Percentiles rank a stretch among this genome's conserved stretches.
Evolutionary conservation across 108 stramenopile species (phyloP).

Genomic region (Nannochloropsis salina): DNA sequence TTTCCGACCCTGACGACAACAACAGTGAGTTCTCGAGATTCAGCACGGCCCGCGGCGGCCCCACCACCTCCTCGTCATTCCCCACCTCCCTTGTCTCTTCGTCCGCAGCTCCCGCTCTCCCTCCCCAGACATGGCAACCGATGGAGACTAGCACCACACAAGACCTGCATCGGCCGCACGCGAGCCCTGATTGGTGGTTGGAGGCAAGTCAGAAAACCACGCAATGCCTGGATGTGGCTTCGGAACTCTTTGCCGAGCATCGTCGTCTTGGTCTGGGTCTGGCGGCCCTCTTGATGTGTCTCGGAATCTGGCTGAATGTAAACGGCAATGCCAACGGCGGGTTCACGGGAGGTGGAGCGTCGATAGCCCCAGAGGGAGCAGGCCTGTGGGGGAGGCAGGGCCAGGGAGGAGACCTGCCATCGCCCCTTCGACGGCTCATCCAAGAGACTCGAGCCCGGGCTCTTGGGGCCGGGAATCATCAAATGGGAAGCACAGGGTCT

Average conservation of each 20-base stretch:
- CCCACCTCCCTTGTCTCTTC: neutral
- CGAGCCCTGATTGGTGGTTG: neutral
- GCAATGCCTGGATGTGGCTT: constrained; percentile 8
- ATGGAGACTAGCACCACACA: neutral
- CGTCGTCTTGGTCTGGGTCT: neutral
- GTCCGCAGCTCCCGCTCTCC: neutral
- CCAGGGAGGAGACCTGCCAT: neutral
- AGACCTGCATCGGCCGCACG: neutral
- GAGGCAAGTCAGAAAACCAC: neutral
- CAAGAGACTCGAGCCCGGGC: neutral
- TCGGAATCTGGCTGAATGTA: neutral
- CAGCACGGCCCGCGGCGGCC: neutral
- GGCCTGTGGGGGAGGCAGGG: neutral
- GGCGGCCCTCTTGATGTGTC: neutral
- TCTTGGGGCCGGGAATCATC: neutral
- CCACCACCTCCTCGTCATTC: neutral
- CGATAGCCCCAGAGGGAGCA: neutral
- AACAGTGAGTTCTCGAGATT: neutral
- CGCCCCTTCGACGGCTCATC: constrained; percentile 19
- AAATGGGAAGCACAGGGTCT: neutral
- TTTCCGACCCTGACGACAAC: too few species aligned
- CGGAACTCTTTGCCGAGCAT: neutral
- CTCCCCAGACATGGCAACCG: neutral
- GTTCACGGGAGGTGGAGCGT: neutral
- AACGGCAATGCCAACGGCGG: neutral